These are phyloP conservation scores for Beauveria sp. DNA, from an alignment of 2,329 filamentous ascomycete species.

Conservation along the genomic window DNA sequence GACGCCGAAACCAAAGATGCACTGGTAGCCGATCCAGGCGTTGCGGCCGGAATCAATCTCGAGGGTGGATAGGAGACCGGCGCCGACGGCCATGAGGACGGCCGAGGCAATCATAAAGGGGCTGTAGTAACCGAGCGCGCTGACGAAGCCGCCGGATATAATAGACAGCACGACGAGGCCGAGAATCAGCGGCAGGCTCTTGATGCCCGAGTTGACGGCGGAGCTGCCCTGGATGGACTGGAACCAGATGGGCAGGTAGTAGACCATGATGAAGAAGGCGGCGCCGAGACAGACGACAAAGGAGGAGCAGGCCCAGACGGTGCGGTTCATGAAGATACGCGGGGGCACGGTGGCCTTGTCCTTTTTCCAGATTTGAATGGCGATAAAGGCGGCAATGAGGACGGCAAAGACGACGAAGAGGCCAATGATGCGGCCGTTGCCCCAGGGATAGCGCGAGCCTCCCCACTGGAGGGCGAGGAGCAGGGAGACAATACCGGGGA, in stretches of 20 bases:
- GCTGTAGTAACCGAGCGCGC: slow-evolving; percentile 11
- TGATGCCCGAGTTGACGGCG: slow-evolving; percentile 14
- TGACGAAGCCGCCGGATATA: not conserved
- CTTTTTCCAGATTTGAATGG: slow-evolving; percentile 25
- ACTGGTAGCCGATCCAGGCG: slow-evolving; percentile 18
- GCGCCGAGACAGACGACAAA: slow-evolving; percentile 18
- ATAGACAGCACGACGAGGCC: slow-evolving; percentile 15
- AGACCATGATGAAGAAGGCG: slow-evolving; percentile 22
- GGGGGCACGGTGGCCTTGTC: slow-evolving; percentile 33
- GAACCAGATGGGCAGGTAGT: slow-evolving; percentile 41
- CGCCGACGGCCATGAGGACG: slow-evolving; percentile 21
- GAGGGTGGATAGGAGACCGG: slow-evolving; percentile 30
- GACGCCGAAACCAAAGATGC: slow-evolving; percentile 35
- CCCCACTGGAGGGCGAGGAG: slow-evolving; percentile 40
- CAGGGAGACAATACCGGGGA: slow-evolving; percentile 28
- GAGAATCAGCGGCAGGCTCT: slow-evolving; percentile 12
- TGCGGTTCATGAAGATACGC: slow-evolving; percentile 33
- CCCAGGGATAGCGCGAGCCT: slow-evolving; percentile 21
- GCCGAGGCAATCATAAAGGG: slow-evolving; percentile 25
- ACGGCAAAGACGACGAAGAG: slow-evolving; percentile 31
- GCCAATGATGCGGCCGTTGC: slow-evolving; percentile 32
- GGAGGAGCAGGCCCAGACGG: slow-evolving; percentile 28
- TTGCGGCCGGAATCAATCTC: slow-evolving; percentile 4
- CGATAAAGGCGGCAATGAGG: slow-evolving; percentile 7
- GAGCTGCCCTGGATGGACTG: slow-evolving; percentile 29